Evolutionary conservation across 495 filamentous ascomycete genomes (phyloP).

Genomic region (Cercophora samala): DNA sequence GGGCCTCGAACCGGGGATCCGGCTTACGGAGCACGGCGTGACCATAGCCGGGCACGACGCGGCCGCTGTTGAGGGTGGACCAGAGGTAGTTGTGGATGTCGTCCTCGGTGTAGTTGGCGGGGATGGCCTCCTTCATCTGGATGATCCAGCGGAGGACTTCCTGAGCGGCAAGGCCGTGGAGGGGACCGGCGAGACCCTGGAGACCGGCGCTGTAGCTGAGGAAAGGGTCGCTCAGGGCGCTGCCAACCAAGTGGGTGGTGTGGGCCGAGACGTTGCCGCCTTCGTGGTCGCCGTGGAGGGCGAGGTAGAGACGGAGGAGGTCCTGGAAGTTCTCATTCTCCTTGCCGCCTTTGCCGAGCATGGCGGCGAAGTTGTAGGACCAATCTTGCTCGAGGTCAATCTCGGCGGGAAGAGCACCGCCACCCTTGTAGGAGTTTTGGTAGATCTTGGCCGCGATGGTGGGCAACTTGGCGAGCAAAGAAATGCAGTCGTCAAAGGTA

Average conservation of each 20-base stretch:
- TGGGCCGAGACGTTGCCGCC: slow-evolving; percentile 97
- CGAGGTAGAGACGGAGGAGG: slow-evolving; percentile 85
- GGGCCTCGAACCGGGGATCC: slow-evolving; percentile 89
- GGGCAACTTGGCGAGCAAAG: slow-evolving; percentile 90
- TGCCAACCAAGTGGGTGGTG: slow-evolving; percentile 96
- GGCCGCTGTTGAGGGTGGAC: slow-evolving; percentile 86
- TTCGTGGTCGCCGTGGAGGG: slow-evolving; percentile 96
- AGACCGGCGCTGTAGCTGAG: slow-evolving; percentile 94
- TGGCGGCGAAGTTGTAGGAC: slow-evolving; percentile 96
- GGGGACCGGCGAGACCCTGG: slow-evolving; percentile 88
- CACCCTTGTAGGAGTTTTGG: slow-evolving; percentile 77
- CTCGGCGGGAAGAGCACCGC: slow-evolving; percentile 70
- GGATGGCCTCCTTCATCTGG: slow-evolving; percentile 87
- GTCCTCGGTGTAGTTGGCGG: slow-evolving; percentile 68
- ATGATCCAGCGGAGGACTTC: slow-evolving; percentile 95
- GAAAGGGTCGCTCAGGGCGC: slow-evolving; percentile 90
- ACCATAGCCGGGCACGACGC: slow-evolving; percentile 95
- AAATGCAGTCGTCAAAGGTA: slow-evolving; percentile 93
- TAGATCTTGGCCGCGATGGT: slow-evolving; percentile 97
- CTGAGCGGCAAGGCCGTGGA: slow-evolving; percentile 94
- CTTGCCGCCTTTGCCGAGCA: slow-evolving; percentile 85
- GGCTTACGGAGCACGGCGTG: slow-evolving; percentile 97
- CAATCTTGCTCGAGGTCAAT: slow-evolving; percentile 86
- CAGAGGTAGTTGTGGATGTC: slow-evolving; percentile 88
- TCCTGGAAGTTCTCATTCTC: slow-evolving; percentile 94